Evolutionary conservation across 73 alveolate species (phyloP).

Genomic region (Tetrahymena borealis): DNA sequence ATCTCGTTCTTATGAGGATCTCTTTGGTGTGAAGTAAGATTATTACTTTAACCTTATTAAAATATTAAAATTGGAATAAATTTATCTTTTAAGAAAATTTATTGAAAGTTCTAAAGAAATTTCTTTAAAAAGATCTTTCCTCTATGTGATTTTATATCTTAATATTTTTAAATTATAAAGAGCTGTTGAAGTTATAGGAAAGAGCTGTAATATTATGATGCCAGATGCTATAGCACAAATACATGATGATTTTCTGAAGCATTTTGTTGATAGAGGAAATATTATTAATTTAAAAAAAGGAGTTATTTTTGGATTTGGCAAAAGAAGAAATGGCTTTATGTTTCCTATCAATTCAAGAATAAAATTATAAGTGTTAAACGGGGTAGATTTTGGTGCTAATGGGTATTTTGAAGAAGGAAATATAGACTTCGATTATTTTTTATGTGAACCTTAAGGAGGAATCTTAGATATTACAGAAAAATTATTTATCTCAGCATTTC

Average conservation of each 20-base stretch:
- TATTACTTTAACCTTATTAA: too few species aligned
- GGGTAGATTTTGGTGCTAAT: neutral
- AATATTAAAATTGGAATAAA: too few species aligned
- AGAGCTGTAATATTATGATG: neutral
- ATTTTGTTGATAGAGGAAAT: neutral
- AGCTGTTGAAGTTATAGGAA: neutral
- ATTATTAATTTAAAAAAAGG: neutral
- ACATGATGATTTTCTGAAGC: neutral
- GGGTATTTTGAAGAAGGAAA: neutral
- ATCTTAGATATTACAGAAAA: neutral
- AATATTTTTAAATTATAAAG: neutral
- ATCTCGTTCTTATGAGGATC: neutral
- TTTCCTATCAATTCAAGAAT: neutral
- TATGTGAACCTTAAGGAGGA: neutral
- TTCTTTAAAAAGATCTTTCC: neutral
- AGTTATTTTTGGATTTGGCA: neutral
- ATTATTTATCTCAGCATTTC: neutral
- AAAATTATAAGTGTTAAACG: neutral
- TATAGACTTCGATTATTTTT: neutral
- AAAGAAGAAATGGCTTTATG: neutral
- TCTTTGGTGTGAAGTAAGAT: neutral
- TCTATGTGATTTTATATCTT: too few species aligned
- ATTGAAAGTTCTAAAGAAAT: too few species aligned
- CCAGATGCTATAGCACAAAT: neutral
- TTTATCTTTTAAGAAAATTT: too few species aligned